These are phyloP conservation scores for Penicillium crystallinum DNA, from an alignment of 495 filamentous ascomycete species.

Conservation along the genomic window DNA sequence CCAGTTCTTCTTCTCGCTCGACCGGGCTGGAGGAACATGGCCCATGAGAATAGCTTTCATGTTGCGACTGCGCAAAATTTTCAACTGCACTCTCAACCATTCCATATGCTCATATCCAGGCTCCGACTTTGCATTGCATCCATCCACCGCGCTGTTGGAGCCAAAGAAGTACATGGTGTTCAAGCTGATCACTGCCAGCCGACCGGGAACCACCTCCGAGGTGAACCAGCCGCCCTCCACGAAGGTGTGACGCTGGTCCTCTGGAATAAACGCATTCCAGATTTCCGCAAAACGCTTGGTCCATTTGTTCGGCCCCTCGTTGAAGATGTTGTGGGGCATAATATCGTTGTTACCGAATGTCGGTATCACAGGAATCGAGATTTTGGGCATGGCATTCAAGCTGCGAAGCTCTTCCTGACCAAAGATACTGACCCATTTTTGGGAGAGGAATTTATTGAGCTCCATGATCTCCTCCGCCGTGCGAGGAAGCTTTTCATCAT, in stretches of 20 bases:
- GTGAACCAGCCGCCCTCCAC: conserved; percentile 91
- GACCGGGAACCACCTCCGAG: conserved; percentile 81
- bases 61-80: conserved; percentile 71
- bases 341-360: conserved; percentile 97
- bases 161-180: conserved; percentile 97
- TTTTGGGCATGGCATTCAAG: conserved; percentile 40
- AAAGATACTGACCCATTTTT: conserved; percentile 73
- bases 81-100: conserved; percentile 89
- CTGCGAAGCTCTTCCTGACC: conserved; percentile 42
- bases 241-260: conserved; percentile 87
- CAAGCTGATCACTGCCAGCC: conserved; percentile 86
- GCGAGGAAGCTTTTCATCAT: conserved; percentile 78
- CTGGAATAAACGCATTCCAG: conserved; percentile 85
- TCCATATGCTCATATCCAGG: conserved; percentile 94
- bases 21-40: conserved; percentile 87
- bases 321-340: conserved; percentile 92
- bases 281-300: conserved; percentile 65
- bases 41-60: conserved; percentile 96
- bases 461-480: conserved; percentile 64
- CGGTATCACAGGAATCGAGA: conserved; percentile 77
- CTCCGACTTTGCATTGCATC: conserved; percentile 69
- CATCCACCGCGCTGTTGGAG: conserved; percentile 87
- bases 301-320: conserved; percentile 78
- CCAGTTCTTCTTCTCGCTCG: conserved; percentile 78
- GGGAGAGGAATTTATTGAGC: conserved; percentile 68